phyloP scores from a whole-genome alignment of 225 moss, liverwort and hornwort genomes.

The Pseudisothecium myosuroides region DNA sequence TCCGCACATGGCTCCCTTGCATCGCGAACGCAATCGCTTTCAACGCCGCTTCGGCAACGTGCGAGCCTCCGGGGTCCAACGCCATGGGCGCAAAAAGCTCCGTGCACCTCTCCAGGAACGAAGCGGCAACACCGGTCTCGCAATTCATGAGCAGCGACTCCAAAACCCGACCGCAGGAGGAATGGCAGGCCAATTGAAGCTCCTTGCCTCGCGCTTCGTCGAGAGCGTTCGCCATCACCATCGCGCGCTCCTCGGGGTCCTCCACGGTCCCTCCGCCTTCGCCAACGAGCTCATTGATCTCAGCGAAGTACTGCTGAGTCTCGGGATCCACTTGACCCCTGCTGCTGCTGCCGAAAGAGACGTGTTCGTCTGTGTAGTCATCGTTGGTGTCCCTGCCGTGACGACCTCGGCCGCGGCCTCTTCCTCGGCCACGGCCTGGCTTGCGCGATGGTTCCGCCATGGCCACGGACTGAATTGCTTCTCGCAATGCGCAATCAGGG shows the following conservation, averaged over 20 bases:
- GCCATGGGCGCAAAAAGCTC: slow-evolving; percentile 53
- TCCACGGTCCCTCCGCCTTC: slow-evolving; percentile 44
- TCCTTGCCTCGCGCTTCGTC: slow-evolving; percentile 86
- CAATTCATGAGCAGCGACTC: slow-evolving; percentile 52
- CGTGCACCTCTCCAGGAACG: slow-evolving; percentile 62
- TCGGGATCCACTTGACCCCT: slow-evolving; percentile 60
- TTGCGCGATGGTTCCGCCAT: slow-evolving; percentile 6
- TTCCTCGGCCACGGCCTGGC: neutral
- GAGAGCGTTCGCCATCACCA: slow-evolving; percentile 66
- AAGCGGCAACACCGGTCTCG: slow-evolving; percentile 37
- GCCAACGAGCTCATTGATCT: slow-evolving; percentile 60
- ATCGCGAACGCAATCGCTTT: slow-evolving; percentile 54
- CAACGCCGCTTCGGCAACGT: slow-evolving; percentile 66
- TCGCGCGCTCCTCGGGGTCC: slow-evolving; percentile 53
- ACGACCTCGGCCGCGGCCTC: neutral
- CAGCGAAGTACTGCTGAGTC: slow-evolving; percentile 74
- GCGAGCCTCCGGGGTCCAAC: slow-evolving; percentile 76
- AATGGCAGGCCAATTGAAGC: slow-evolving; percentile 77
- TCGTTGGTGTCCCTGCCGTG: neutral
- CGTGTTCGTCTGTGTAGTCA: neutral
- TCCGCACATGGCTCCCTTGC: slow-evolving; percentile 28
- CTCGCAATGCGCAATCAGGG: neutral
- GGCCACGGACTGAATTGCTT: neutral
- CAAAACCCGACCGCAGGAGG: slow-evolving; percentile 69
- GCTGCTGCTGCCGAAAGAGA: neutral